phyloP scores from a whole-genome alignment of 2,329 filamentous ascomycete genomes.

The Neofusicoccum laricinum region DNA sequence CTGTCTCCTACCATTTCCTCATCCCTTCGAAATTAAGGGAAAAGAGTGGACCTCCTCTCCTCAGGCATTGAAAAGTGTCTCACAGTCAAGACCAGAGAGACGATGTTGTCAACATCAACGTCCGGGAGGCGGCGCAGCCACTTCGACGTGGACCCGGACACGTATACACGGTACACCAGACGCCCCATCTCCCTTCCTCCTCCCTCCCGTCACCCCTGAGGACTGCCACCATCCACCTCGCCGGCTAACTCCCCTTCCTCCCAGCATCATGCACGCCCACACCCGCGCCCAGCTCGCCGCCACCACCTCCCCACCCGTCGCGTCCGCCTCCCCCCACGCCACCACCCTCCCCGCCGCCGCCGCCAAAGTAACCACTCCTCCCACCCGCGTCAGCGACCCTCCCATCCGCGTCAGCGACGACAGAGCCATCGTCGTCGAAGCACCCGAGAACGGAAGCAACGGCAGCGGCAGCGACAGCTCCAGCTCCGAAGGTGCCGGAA shows the following conservation, averaged over 20 bases:
- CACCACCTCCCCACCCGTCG: background rate
- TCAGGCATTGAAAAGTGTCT: no score
- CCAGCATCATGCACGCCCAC: constrained; percentile 14
- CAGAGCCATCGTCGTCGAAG: background rate
- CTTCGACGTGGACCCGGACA: background rate
- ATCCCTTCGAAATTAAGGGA: no score
- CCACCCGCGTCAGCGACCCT: background rate
- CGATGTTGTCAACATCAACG: background rate
- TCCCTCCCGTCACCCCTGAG: no score
- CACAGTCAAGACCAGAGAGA: background rate
- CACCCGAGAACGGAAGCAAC: background rate
- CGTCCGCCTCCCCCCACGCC: background rate
- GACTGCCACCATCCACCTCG: no score
- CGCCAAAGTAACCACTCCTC: background rate
- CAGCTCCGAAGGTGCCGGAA: background rate
- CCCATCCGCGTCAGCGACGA: background rate
- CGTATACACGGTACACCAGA: background rate
- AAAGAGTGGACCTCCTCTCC: no score
- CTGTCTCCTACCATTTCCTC: no score
- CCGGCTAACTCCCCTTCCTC: background rate
- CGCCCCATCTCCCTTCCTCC: background rate
- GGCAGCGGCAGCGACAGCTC: background rate
- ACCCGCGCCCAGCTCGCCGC: constrained; percentile 12
- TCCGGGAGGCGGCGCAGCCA: background rate
- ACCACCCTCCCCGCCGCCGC: background rate